Percentiles rank a stretch among this genome's conserved stretches.
Conservation (phyloP, 495 filamentous ascomycete species). For the Umbilicaria muhlenbergii region DNA sequence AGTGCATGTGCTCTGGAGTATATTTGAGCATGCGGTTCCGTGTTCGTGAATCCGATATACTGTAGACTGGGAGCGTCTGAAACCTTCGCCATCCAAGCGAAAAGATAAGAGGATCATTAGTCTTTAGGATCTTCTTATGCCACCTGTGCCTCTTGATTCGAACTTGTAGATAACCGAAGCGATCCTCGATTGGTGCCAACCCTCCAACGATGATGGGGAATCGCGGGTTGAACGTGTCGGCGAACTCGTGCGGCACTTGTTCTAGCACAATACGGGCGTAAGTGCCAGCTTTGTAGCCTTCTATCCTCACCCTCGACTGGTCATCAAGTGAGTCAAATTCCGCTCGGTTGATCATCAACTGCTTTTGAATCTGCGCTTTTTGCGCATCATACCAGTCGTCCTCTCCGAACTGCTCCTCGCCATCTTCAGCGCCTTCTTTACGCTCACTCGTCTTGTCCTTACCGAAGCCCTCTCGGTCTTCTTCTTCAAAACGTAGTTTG, state of each 20-base stretch:
- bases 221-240: constrained; percentile 68
- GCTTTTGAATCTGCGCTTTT: constrained; percentile 87
- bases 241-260: constrained; percentile 81
- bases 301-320: constrained; percentile 58
- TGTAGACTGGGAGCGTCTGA: constrained; percentile 83
- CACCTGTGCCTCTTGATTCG: constrained; percentile 93
- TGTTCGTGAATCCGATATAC: constrained; percentile 80
- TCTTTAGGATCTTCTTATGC: constrained; percentile 99
- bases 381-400: constrained; percentile 98
- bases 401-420: constrained; percentile 70
- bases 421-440: constrained; percentile 37
- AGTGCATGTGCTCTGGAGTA: constrained; percentile 96
- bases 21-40: constrained; percentile 97
- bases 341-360: constrained; percentile 82
- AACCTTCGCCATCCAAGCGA: constrained; percentile 95
- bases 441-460: constrained; percentile 67
- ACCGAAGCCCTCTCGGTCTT: constrained; percentile 83
- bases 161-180: constrained; percentile 88
- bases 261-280: constrained; percentile 84
- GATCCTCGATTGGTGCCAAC: constrained; percentile 78
- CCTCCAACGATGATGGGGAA: constrained; percentile 83
- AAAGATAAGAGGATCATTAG: constrained; percentile 92
- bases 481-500: constrained; percentile 87
- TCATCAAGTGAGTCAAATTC: constrained; percentile 82
- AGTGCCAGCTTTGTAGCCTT: constrained; percentile 84